These are phyloP conservation scores for Climacium dendroides DNA, from an alignment of 225 moss, liverwort and hornwort genomes.

Conservation along the genomic window DNA sequence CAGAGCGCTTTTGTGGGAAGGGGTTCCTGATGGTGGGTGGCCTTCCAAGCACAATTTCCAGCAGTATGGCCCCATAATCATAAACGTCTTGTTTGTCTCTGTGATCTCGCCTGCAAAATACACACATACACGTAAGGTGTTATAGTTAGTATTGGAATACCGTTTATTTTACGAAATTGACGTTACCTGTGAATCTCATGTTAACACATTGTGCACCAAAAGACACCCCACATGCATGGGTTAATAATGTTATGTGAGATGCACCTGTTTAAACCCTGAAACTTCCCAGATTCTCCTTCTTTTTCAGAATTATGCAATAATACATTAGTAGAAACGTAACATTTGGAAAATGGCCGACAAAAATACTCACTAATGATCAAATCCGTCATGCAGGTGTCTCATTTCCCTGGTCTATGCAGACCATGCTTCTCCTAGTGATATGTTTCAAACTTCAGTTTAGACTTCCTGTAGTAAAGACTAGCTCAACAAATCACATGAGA, in stretches of 20 bases:
- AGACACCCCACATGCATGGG: neutral
- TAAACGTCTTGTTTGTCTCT: conserved; percentile 90
- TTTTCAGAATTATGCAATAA: neutral
- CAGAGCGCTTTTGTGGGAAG: conserved; percentile 48
- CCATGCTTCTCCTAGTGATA: neutral
- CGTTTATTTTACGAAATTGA: neutral
- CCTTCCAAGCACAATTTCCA: conserved; percentile 89
- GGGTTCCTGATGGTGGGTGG: conserved; percentile 76
- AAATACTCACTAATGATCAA: no score
- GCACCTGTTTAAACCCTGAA: neutral
- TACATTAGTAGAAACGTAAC: neutral
- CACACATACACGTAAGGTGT: neutral
- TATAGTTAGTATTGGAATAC: neutral
- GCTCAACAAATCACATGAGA: neutral
- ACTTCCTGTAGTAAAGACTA: neutral
- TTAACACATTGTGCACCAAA: no score
- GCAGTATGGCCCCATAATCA: conserved; percentile 76
- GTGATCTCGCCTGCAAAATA: conserved; percentile 48
- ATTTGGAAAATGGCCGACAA: neutral
- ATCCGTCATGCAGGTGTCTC: neutral
- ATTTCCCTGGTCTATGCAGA: neutral
- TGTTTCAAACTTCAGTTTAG: neutral
- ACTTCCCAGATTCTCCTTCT: neutral
- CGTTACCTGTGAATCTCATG: neutral
- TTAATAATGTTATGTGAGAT: neutral